Evolutionary conservation across 2,329 filamentous ascomycete genomes (phyloP), one percentile per base, ranked within the genome.

Genomic region (Trichoderma afroharzianum): DNA sequence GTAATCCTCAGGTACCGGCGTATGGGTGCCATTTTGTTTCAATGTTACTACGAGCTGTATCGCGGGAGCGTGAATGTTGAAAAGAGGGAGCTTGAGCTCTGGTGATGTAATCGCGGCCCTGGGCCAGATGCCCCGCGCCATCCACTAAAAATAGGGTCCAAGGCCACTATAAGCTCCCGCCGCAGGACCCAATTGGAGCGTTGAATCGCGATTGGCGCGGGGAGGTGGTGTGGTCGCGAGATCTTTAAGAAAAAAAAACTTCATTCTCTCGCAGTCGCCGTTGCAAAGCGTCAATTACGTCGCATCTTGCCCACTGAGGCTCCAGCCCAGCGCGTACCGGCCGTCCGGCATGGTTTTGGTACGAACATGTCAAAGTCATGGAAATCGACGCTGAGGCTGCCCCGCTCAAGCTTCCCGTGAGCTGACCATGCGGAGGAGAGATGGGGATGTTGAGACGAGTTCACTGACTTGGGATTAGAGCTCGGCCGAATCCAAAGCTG

Each of bases 1-100:
- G 93, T 95, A 76, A 98, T 97, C 67, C 95, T 90, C 70, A 98
- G 87, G 80, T 98, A 98, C 77, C 95, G 90, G 72, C 95, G 90
- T 62, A 97, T 89, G 12, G 95, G 95, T 14, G 94, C 92, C 95
- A 98, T 98, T 15, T 9, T 11, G 24, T 30, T 21, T 15, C 26
- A 58, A 14, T 24, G 7, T 28, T 21, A 14, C 15, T 33, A 33
- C 55, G 24, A 26, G 43, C 8, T 28, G n/a, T 61, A 53, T 62
- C n/a, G 57, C 28, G 39, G 21, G 43, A 69, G 55, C 66, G 66
- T 69, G 39, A 62, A 69, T 59, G 57, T 43, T 47, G 53, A 47
- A 55, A 50, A 39, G 30, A 47, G n/a, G 43, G 24, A 33, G 39
- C 57, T 47, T 33, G 62, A 36, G 32, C 32, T 28, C 32, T 26